Evolutionary conservation across 2,329 filamentous ascomycete genomes (phyloP), one percentile per base, ranked within the genome.

Genomic region (Sarocladiaceae sp.): DNA sequence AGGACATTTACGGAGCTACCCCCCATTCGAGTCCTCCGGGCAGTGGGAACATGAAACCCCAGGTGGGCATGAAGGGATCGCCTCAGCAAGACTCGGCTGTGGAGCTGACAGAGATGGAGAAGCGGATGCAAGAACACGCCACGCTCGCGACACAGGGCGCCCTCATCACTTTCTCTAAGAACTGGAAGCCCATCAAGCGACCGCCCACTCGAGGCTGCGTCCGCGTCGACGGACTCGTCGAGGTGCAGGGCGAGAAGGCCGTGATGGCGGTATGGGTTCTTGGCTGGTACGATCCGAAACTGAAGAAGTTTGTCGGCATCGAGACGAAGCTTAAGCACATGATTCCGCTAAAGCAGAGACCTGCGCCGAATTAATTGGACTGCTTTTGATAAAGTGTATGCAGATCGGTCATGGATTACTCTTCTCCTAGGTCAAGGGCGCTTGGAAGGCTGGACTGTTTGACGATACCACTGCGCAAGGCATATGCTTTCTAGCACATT

Each of bases 211-310:
- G 71, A 10, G 78, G 78, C 4, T 70, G 69, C 43, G 63, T 82
- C 37, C 56, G 63, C 2, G 65, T 82, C 1, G 71, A 71, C 13
- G 78, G 78, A 1, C 56, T 79, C 10, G 68, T 82, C 2, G 73
- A 80, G 49, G 46, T 81, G 2, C 63, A 70, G 32, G 66, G 73
- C 2, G 56, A 69, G 2, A 66, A 59, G 18, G 68, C 68, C 1
- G 63, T 64, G 41, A 55, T 80, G 45, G 66, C 69, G 2, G 61
- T 80, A 11, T 72, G 78, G 47, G 74, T 76, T 2, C 47, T 59
- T 10, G 29, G 67, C 2, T 77, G 70, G 58, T 82, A 75, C 58
- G 69, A 82, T 53, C 76, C 78, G 2, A 73, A 76, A 55, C 69
- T 67, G 32, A 66, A 67, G 48, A 63, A 60, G 35, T 76, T 67